A percentile compares a stretch with the other conserved stretches of the same genome.
phyloP scores from a whole-genome alignment of 768 basidiomycete species.

The Tricholoma sp. region DNA sequence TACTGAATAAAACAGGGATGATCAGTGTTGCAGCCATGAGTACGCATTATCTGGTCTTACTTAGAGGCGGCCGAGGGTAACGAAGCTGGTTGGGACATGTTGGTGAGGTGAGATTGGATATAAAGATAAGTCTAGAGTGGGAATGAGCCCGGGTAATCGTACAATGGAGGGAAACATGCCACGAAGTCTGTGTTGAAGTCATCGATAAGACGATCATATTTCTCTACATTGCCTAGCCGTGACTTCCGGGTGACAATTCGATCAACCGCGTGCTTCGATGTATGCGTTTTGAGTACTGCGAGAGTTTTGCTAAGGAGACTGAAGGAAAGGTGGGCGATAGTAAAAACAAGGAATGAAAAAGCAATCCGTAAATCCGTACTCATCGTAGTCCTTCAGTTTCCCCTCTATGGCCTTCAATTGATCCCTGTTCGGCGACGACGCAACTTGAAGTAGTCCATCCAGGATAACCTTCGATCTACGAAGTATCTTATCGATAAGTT shows the following conservation, averaged over 20 bases:
- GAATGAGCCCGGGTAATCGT: not conserved
- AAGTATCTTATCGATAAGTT: not conserved
- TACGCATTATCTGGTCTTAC: not conserved
- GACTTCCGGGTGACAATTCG: not conserved
- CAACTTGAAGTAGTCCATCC: not conserved
- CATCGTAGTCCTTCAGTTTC: not conserved
- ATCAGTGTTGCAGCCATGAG: not conserved
- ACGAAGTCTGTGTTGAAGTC: not conserved
- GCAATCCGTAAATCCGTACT: not conserved
- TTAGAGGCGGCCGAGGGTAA: not conserved
- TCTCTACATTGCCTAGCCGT: not conserved
- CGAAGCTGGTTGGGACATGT: not conserved
- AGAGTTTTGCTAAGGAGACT: not conserved
- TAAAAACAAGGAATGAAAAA: not conserved
- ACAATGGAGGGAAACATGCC: not conserved
- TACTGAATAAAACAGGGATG: not conserved
- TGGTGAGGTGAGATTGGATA: not conserved
- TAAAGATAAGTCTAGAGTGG: not conserved
- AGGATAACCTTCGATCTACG: not conserved
- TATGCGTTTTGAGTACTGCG: not conserved
- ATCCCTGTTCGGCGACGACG: not conserved
- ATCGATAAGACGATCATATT: not conserved
- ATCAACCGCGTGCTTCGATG: not conserved
- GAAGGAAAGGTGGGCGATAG: not conserved
- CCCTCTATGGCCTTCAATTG: not conserved